Evolutionary conservation across 768 basidiomycete species (phyloP), one percentile per base, ranked within the genome.

Genomic region (Suillus weaverae): DNA sequence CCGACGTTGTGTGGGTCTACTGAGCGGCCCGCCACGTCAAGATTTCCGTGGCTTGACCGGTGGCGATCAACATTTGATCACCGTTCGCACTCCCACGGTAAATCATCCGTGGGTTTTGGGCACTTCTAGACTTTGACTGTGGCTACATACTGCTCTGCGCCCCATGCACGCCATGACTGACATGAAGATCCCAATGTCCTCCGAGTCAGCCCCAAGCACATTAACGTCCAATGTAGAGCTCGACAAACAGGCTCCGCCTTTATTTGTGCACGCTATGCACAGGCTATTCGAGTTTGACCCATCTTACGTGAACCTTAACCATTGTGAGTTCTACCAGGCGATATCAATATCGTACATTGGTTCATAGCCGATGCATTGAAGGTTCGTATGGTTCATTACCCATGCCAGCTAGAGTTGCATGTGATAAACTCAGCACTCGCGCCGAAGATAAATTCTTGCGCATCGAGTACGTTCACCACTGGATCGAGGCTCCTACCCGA

Each of bases 321-420:
- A 86, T 60, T 89, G 90, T 88, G 60, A 36, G 79, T 48, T 20
- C 38, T 39, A 41, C 5, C 26, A 26, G 16, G 26, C 11, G 26
- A 39, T 7, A 30, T 59, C 14, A 5, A 33, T 32, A 32, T 54
- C 5, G 32, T 32, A 54, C 53, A 33, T 33, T 33, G 32, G 1
- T 54, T 20, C 4, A 53, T 18, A 9, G 4, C 22, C 18, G 9
- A 38, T 26, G 22, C 16, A 33, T 43, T 30, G n/a, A 62, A 89
- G 88, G 88, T 16, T 84, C 88, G 0, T 89, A 82, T 68, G 88
- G 88, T 4, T 82, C 85, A 1, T 73, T 85, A 1, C 85, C 88
- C 0, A 76, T 75, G 10, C 83, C 85, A 2, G 88, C 89, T 22
- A 77, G 79, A 9, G 73, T 78, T 35, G 83, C 78, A 7, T 79